These are phyloP conservation scores for Geotrichum macrosporum DNA, from an alignment of 1,139 yeast species.

Conservation along the genomic window DNA sequence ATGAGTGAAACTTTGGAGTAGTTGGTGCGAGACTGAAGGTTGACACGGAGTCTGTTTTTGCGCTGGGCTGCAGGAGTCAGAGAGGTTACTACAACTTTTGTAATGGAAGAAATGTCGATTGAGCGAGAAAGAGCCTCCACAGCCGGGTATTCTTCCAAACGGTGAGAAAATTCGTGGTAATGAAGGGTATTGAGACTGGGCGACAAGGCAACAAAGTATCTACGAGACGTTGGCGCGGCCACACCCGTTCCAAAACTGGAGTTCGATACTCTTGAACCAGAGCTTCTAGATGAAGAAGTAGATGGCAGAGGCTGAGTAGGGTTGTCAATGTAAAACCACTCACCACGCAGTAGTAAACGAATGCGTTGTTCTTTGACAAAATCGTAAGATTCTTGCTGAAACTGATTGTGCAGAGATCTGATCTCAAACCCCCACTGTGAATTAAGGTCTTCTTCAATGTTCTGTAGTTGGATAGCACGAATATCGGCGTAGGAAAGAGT, in stretches of 20 bases:
- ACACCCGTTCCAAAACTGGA: constrained; percentile 8
- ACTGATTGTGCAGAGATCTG: constrained; percentile 48
- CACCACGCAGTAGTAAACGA: constrained; percentile 65
- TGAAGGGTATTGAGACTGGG: constrained; percentile 65
- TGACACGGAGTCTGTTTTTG: constrained; percentile 29
- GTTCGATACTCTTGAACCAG: constrained; percentile 11
- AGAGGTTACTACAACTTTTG: constrained; percentile 30
- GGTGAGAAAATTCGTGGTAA: constrained; percentile 55
- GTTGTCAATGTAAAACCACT: constrained; percentile 73
- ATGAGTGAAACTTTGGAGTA: constrained; percentile 31
- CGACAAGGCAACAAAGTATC: constrained; percentile 60
- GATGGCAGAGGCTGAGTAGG: constrained; percentile 39
- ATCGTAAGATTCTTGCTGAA: constrained; percentile 59
- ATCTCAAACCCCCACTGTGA: constrained; percentile 41
- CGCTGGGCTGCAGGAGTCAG: constrained; percentile 25
- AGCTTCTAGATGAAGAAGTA: background rate
- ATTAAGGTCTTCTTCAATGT: constrained; percentile 40
- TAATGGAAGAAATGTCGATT: constrained; percentile 28
- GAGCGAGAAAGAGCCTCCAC: constrained; percentile 44
- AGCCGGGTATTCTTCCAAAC: constrained; percentile 50
- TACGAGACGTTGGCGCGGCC: constrained; percentile 37
- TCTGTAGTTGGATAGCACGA: constrained; percentile 52
- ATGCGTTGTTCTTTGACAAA: constrained; percentile 80
- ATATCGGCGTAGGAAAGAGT: constrained; percentile 47
- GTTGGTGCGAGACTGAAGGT: constrained; percentile 30